Conservation (phyloP, 345 rosid genomes). For the Luvunga scandens region DNA sequence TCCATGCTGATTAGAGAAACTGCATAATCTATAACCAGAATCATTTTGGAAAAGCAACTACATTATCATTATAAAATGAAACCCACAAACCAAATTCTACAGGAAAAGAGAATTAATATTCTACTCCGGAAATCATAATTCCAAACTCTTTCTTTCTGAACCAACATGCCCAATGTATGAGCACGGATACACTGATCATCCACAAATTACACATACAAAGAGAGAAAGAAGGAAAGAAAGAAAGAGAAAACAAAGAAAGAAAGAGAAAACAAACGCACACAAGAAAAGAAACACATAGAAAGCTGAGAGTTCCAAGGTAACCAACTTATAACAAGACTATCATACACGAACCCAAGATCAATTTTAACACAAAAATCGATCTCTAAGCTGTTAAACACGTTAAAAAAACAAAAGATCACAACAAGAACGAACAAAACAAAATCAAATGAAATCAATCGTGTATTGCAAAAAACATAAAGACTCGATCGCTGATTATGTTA, state of each 20-base stretch:
- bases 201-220: slow-evolving; percentile 1
- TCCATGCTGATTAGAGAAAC: neutral
- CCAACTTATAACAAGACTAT: slow-evolving; percentile 24
- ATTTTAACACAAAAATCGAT: slow-evolving; percentile 17
- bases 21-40: neutral
- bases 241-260: neutral
- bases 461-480: slow-evolving; percentile 8
- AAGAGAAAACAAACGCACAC: neutral
- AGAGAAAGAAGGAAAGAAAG: neutral
- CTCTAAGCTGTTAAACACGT: slow-evolving; percentile 20
- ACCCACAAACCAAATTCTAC: slow-evolving; percentile 18
- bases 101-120: slow-evolving; percentile 3
- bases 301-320: slow-evolving; percentile 3
- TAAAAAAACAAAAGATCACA: slow-evolving; percentile 21
- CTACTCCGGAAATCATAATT: neutral
- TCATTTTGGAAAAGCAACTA: neutral
- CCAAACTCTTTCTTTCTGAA: neutral
- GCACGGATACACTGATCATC: slow-evolving; percentile 8
- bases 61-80: neutral
- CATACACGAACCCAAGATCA: slow-evolving; percentile 23
- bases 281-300: neutral
- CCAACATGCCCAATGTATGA: neutral
- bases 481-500: slow-evolving; percentile 19
- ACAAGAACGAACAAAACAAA: slow-evolving; percentile 13
- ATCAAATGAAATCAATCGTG: slow-evolving; percentile 20